These are phyloP conservation scores for Vachellia pachyceras DNA, from an alignment of 306 rosid genomes.

Conservation along the genomic window DNA sequence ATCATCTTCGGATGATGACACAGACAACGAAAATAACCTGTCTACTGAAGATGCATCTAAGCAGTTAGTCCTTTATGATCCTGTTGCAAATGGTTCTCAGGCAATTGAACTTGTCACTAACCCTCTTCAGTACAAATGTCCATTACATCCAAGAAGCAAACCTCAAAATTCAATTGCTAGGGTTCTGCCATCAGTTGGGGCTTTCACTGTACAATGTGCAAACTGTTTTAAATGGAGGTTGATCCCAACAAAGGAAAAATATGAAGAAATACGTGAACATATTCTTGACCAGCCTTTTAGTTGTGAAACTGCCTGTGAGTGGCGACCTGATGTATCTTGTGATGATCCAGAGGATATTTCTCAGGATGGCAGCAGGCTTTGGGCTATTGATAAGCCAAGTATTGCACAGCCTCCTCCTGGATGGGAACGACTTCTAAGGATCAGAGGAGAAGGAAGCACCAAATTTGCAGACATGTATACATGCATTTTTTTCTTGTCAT, in stretches of 20 bases:
- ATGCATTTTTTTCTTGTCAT: slow-evolving; percentile 7
- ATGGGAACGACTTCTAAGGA: slow-evolving; percentile 85
- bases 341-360: slow-evolving; percentile 83
- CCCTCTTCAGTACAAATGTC: slow-evolving; percentile 43
- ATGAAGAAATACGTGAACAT: slow-evolving; percentile 86
- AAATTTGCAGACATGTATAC: slow-evolving; percentile 89
- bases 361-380: slow-evolving; percentile 86
- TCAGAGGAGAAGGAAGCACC: slow-evolving; percentile 89
- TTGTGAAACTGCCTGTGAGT: slow-evolving; percentile 74
- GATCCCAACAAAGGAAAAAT: slow-evolving; percentile 83
- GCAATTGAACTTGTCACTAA: slow-evolving; percentile 45
- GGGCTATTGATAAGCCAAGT: slow-evolving; percentile 97
- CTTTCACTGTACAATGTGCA: slow-evolving; percentile 93
- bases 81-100: slow-evolving; percentile 46
- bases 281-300: slow-evolving; percentile 73
- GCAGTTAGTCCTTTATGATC: slow-evolving; percentile 79
- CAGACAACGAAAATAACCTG: slow-evolving; percentile 25
- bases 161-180: slow-evolving; percentile 49
- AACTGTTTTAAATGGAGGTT: slow-evolving; percentile 95
- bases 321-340: slow-evolving; percentile 80
- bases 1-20: slow-evolving; percentile 50
- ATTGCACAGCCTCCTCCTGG: slow-evolving; percentile 90
- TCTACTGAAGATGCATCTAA: slow-evolving; percentile 52
- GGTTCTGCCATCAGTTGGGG: slow-evolving; percentile 76
- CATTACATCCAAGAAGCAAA: slow-evolving; percentile 22